Evolutionary conservation across 305 asterid species (phyloP).

Genomic region (Striga hermonthica): DNA sequence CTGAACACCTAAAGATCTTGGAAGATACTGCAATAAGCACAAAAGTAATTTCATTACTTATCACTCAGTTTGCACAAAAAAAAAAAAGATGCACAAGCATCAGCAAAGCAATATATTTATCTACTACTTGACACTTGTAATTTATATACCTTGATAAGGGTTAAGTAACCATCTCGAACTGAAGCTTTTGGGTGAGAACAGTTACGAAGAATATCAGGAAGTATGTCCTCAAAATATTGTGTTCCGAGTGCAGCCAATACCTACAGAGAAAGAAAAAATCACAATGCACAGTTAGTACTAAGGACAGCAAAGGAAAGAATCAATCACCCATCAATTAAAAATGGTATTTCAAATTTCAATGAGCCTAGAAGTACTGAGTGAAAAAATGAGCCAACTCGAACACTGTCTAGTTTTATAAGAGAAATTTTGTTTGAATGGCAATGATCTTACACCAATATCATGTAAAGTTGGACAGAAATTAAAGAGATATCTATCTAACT

Average conservation of each 20-base stretch:
- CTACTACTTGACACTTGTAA: neutral
- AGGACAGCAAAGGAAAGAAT: constrained; percentile 5
- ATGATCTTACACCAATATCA: constrained; percentile 4
- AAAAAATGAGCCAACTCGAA: constrained; percentile 16
- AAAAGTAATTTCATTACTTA: constrained; percentile 22
- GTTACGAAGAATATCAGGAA: constrained; percentile 84
- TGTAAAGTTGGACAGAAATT: constrained; percentile 8
- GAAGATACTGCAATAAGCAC: constrained; percentile 70
- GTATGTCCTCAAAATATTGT: constrained; percentile 73
- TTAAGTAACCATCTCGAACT: constrained; percentile 91
- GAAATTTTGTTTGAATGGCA: neutral
- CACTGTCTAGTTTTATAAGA: neutral
- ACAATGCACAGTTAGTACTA: constrained; percentile 11
- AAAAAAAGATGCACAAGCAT: constrained; percentile 14
- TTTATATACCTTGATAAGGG: constrained; percentile 78
- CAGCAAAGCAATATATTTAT: constrained; percentile 1
- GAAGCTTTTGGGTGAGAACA: constrained; percentile 94
- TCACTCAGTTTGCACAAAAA: constrained; percentile 20
- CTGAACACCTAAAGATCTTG: constrained; percentile 91
- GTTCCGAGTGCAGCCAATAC: constrained; percentile 97
- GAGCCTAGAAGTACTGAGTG: constrained; percentile 10
- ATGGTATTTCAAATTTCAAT: neutral
- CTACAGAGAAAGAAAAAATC: constrained; percentile 43
- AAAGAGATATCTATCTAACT: neutral
- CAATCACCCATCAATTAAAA: constrained; percentile 11